A percentile compares a stretch with the other conserved stretches of the same genome.
Evolutionary conservation across 495 filamentous ascomycete genomes (phyloP).

Genomic region (Tetracladium marchalianum): DNA sequence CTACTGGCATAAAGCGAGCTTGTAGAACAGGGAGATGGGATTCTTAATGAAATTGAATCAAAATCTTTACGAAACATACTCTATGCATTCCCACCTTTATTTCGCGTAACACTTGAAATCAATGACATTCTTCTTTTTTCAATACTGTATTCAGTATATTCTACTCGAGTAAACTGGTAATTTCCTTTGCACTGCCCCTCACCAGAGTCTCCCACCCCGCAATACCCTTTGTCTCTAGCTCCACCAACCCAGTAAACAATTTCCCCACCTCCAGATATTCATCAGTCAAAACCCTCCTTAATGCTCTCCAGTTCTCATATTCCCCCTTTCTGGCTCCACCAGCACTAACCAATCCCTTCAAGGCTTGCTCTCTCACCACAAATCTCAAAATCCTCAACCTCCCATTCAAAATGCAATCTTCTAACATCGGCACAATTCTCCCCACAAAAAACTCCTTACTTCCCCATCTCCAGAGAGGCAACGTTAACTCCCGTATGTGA

Average conservation of each 20-base stretch:
- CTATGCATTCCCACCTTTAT: background rate
- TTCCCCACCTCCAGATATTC: conserved; percentile 19
- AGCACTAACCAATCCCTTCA: background rate
- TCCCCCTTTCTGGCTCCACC: background rate
- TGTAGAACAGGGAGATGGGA: conserved; percentile 21
- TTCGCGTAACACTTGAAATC: too few relatives aligned
- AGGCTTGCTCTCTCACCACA: background rate
- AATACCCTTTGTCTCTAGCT: conserved; percentile 5
- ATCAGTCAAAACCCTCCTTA: conserved; percentile 20
- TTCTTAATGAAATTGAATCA: conserved; percentile 19
- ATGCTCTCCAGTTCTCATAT: conserved; percentile 3
- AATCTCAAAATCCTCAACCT: conserved; percentile 13
- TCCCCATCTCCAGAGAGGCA: conserved; percentile 13
- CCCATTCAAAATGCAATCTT: conserved; percentile 18
- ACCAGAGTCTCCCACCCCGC: background rate
- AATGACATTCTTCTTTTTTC: too few relatives aligned
- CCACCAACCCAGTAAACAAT: conserved; percentile 6
- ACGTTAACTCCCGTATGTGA: conserved; percentile 1
- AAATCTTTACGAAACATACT: conserved; percentile 3
- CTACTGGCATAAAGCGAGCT: conserved; percentile 21
- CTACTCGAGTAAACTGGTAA: background rate
- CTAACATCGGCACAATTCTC: conserved; percentile 6
- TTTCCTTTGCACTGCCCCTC: background rate
- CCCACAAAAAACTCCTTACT: conserved; percentile 13
- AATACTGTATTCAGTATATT: background rate